These are phyloP conservation scores for Dioscorea zingiberensis DNA, from an alignment of 106 monocot genomes.

Conservation along the genomic window DNA sequence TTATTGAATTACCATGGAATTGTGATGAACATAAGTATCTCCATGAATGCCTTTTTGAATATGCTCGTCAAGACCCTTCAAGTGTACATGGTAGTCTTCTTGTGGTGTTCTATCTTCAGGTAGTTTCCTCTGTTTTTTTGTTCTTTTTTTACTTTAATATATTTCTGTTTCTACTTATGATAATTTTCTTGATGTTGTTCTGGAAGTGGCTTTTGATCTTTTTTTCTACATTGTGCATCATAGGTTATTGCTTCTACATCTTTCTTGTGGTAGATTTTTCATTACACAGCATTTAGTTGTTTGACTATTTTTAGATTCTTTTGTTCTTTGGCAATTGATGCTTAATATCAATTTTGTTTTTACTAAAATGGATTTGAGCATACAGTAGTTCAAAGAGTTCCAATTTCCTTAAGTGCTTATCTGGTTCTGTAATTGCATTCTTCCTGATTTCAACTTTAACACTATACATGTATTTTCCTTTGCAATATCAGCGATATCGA, in stretches of 20 bases:
- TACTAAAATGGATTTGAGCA: neutral
- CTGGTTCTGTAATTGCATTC: neutral
- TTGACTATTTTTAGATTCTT: neutral
- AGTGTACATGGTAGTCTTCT: conserved; percentile 74
- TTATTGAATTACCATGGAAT: conserved; percentile 98
- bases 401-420: neutral
- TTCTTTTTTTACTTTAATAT: neutral
- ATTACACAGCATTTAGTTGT: neutral
- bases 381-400: neutral
- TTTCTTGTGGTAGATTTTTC: neutral
- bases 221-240: neutral
- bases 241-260: neutral
- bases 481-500: conserved; percentile 54
- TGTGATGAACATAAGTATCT: conserved; percentile 75
- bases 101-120: conserved; percentile 90
- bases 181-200: neutral
- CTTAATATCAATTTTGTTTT: neutral
- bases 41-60: conserved; percentile 63
- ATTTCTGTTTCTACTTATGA: neutral
- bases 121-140: conserved; percentile 3
- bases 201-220: neutral
- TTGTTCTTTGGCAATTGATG: neutral
- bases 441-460: neutral
- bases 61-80: conserved; percentile 55
- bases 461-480: neutral